Evolutionary conservation across 306 rosid genomes (phyloP).

Genomic region (Cicer pinnatifidum): DNA sequence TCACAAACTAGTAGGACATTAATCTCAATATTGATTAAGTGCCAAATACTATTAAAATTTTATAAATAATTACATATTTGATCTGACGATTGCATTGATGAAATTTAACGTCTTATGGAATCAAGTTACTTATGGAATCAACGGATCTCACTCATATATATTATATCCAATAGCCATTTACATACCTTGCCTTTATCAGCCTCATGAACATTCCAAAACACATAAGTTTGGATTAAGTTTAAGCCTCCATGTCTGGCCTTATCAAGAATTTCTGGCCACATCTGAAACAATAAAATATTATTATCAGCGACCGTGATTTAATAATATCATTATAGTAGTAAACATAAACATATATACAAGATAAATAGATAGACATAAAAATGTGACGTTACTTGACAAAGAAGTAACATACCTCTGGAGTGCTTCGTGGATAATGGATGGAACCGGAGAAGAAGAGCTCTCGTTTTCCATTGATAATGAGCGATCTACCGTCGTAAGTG

Average conservation of each 20-base stretch:
- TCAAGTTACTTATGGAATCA: not conserved
- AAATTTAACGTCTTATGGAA: too few species aligned
- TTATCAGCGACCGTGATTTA: not conserved
- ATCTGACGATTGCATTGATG: too few species aligned
- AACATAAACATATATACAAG: too few species aligned
- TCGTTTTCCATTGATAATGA: conserved; percentile 58
- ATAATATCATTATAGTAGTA: not conserved
- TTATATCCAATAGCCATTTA: not conserved
- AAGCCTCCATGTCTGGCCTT: conserved; percentile 81
- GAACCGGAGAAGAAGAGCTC: conserved; percentile 85
- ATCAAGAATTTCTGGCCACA: conserved; percentile 71
- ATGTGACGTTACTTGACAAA: conserved; percentile 23
- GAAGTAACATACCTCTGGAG: conserved; percentile 60
- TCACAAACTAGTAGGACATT: not conserved
- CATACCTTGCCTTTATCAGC: conserved; percentile 71
- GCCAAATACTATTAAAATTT: too few species aligned
- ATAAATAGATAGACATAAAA: not conserved
- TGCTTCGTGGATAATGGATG: conserved; percentile 80
- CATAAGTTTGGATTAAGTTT: conserved; percentile 81
- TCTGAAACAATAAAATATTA: conserved; percentile 48
- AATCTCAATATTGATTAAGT: not conserved
- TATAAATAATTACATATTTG: too few species aligned
- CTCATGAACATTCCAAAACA: conserved; percentile 91
- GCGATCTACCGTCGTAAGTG: conserved; percentile 51
- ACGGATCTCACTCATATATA: not conserved